Evolutionary conservation across 257 asterid species (phyloP).

Genomic region (Solanum lycopersicoides): DNA sequence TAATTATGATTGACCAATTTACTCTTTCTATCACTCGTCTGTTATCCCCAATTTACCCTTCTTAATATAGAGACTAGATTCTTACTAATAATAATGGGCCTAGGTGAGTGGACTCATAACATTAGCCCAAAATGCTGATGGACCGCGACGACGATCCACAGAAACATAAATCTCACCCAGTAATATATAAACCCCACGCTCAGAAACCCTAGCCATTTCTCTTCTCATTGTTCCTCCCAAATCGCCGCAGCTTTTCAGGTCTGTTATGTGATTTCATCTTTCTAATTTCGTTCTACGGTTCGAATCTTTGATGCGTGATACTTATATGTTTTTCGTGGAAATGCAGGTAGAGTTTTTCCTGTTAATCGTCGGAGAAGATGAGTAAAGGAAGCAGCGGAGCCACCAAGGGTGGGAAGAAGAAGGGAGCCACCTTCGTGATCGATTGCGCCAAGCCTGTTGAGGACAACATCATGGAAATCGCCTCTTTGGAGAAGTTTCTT

Average conservation of each 20-base stretch:
- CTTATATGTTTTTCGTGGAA: background rate
- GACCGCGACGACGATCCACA: background rate
- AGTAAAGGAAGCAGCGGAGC: constrained; percentile 17
- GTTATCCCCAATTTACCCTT: background rate
- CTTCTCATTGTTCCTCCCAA: background rate
- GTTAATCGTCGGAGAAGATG: constrained; percentile 12
- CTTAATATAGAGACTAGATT: fast-evolving
- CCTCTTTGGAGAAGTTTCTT: constrained; percentile 38
- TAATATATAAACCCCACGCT: background rate
- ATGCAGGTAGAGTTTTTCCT: background rate
- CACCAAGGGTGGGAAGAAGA: constrained; percentile 40
- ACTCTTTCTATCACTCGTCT: fast-evolving
- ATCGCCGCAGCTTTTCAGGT: constrained; percentile 7
- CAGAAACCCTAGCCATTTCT: background rate
- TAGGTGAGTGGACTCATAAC: background rate
- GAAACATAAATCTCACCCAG: background rate
- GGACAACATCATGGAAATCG: constrained; percentile 40
- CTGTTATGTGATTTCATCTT: background rate
- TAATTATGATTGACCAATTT: background rate
- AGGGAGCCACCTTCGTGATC: constrained; percentile 29
- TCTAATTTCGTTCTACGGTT: background rate
- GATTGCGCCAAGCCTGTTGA: constrained; percentile 44
- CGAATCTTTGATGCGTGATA: background rate
- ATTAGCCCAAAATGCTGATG: background rate
- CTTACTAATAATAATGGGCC: background rate